Base-by-base conservation (phyloP, 2,329 filamentous ascomycete genomes). In the Ascochyta viciae-villosae region DNA sequence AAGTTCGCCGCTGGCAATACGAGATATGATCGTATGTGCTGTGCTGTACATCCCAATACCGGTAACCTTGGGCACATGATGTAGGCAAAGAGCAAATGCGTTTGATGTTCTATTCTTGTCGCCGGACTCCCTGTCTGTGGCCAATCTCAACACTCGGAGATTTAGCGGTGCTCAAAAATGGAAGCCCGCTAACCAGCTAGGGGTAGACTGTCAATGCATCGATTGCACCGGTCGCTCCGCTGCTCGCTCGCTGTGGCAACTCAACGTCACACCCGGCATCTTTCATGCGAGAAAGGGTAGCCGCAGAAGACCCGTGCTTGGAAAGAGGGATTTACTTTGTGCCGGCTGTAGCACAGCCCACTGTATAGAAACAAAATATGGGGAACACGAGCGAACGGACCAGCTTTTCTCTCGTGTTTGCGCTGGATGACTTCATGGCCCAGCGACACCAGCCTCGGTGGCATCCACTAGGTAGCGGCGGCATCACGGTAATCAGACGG, bases 361-460 rank as follows among this genome's bases (percentile, higher is more conserved):
- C 37, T 26, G 12, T 4, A 16, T 39, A 47, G 24, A 43, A 16
- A 6, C 33, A 44, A 59, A 62, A 47, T 50, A 23, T 58, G 58
- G 62, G 47, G 64, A 57, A 40, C 13, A 54, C 42, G 33, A 51
- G 49, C 29, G 51, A 40, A 54, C 38, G 42, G 39, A 40, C 56
- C 38, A 38, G 22, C 26, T 48, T n/a, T 31, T 37, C 19, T 45
- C 54, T 65, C 57, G 62, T 64, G 46, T 62, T 58, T 16, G n/a
- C 31, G 37, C 19, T 27, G 31, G 16, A 63, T 63, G 61, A 66
- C 50, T 51, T 66, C 66, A 66, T 62, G 33, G n/a, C 15, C 58
- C 38, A 59, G 50, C 44, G 43, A 53, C 50, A 54, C 53, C 50
- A 60, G 54, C 58, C 55, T 61, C 60, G 49, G 41, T 31, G 37